Base-by-base conservation (phyloP, 1,284 basidiomycete genomes). In the Dichomitus squalens region DNA sequence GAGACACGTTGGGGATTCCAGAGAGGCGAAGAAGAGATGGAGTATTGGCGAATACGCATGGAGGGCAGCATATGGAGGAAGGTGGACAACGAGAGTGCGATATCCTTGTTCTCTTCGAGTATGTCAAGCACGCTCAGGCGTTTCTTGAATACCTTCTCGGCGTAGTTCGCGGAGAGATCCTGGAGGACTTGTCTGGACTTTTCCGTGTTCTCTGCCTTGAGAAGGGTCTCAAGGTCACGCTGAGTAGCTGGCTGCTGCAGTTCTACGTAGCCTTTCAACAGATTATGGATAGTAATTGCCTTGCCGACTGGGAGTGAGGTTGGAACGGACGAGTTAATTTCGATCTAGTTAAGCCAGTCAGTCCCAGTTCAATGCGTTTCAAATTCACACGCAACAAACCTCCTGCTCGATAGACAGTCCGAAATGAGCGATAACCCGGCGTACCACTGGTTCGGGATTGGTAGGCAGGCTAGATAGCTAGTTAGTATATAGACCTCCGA, bases 11-110 rank as follows among this genome's bases (percentile, higher is more conserved):
- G 58, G 0, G 80, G 72, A 58, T 79, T 74, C 69, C 73, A 75
- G 18, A 83, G 71, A 0, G 81, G 80, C 0, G 80, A 81, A 4
- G 80, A 82, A 3, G 81, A 82, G 64, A 82, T 82, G 6, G 79
- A 81, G 66, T 83, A 83, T 64, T 81, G 77, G 27, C 80, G 68
- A 49, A 80, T 72, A 49, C 79, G 79, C 77, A 82, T 81, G 7
- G 77, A 68, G 3, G 79, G 79, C 21, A 82, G 72, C 66, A 79
- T 72, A 12, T 69, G 68, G 21, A 82, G 66, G 70, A 79, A 80
- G 1, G 66, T 61, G 1, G 70, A 69, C 25, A 82, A 68, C 3
- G 77, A 63, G 29, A 81, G 64, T 9, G 73, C 63, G 59, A 81
- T 73, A 36, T 73, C 71, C 4, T 70, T 58, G 61, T 78, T 63